Percentiles rank a stretch among this genome's conserved stretches.
These are phyloP conservation scores for Penicillium diatomitis DNA, from an alignment of 495 filamentous ascomycete species.

Conservation along the genomic window DNA sequence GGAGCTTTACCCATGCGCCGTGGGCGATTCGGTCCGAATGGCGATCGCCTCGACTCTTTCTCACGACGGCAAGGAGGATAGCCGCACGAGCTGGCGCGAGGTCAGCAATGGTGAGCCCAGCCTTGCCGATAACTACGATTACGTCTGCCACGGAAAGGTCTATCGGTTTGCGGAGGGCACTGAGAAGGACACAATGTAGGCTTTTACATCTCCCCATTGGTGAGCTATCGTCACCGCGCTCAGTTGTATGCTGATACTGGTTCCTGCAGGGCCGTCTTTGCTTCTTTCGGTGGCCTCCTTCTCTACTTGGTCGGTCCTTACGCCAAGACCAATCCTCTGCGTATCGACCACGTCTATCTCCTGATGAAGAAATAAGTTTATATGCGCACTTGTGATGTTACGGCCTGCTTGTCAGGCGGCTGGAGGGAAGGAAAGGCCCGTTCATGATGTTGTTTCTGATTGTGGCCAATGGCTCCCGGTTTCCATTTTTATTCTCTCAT, in stretches of 20 bases:
- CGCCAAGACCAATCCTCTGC: constrained; percentile 83
- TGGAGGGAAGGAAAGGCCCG: too few species aligned
- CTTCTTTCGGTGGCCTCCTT: constrained; percentile 85
- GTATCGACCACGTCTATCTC: constrained; percentile 89
- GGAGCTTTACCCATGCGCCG: constrained; percentile 71
- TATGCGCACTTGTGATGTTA: too few species aligned
- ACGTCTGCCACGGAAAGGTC: constrained; percentile 95
- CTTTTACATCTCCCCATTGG: constrained; percentile 2
- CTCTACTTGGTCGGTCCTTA: constrained; percentile 88
- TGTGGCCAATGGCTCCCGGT: too few species aligned
- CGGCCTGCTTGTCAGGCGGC: too few species aligned
- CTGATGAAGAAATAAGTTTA: constrained; percentile 71
- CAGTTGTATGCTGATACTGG: constrained; percentile 1
- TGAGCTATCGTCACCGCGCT: neutral
- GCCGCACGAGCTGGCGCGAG: constrained; percentile 65
- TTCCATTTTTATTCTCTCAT: too few species aligned
- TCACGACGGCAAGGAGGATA: constrained; percentile 71
- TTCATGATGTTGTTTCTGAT: too few species aligned
- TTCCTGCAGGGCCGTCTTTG: constrained; percentile 70
- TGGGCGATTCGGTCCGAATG: constrained; percentile 66
- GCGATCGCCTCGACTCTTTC: constrained; percentile 75
- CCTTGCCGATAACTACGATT: constrained; percentile 88
- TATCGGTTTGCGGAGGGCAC: constrained; percentile 90
- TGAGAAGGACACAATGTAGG: constrained; percentile 76
- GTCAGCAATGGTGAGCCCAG: constrained; percentile 61